These are phyloP conservation scores for Saraca asoca DNA, from an alignment of 331 rosid species.

Conservation along the genomic window DNA sequence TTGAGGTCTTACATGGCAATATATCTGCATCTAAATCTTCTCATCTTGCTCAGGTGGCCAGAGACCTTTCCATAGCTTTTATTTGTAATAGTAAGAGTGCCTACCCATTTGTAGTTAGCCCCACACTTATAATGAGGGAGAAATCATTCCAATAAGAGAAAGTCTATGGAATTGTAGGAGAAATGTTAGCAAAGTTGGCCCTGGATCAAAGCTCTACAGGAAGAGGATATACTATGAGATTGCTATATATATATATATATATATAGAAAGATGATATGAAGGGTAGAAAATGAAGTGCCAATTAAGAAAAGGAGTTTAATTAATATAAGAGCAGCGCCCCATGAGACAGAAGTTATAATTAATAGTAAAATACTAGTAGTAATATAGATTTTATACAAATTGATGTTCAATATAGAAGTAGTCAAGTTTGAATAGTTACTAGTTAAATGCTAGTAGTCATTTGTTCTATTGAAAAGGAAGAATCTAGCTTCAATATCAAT, in stretches of 20 bases:
- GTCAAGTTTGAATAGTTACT: too few relatives aligned
- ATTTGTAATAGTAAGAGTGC: constrained; percentile 65
- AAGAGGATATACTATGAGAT: constrained; percentile 33
- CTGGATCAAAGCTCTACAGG: constrained; percentile 37
- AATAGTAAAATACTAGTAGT: not conserved
- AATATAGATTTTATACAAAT: too few relatives aligned
- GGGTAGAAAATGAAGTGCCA: constrained; percentile 51
- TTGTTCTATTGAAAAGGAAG: too few relatives aligned
- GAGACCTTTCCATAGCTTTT: constrained; percentile 60
- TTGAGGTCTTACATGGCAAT: constrained; percentile 52
- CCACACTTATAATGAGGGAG: constrained; percentile 32
- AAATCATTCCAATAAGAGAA: constrained; percentile 36
- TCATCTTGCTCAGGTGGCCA: constrained; percentile 74
- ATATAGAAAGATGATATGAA: constrained; percentile 33
- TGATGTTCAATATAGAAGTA: too few relatives aligned
- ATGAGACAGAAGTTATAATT: constrained; percentile 46
- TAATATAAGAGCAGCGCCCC: constrained; percentile 48
- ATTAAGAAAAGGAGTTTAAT: constrained; percentile 48
- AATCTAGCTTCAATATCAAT: too few relatives aligned
- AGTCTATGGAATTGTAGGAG: constrained; percentile 36
- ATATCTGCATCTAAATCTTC: constrained; percentile 56
- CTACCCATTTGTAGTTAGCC: constrained; percentile 45
- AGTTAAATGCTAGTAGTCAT: too few relatives aligned
- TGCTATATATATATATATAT: constrained; percentile 1
- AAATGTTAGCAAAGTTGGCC: constrained; percentile 38